Conservation (phyloP, 2,329 filamentous ascomycete genomes). For the Colletotrichum sp. region DNA sequence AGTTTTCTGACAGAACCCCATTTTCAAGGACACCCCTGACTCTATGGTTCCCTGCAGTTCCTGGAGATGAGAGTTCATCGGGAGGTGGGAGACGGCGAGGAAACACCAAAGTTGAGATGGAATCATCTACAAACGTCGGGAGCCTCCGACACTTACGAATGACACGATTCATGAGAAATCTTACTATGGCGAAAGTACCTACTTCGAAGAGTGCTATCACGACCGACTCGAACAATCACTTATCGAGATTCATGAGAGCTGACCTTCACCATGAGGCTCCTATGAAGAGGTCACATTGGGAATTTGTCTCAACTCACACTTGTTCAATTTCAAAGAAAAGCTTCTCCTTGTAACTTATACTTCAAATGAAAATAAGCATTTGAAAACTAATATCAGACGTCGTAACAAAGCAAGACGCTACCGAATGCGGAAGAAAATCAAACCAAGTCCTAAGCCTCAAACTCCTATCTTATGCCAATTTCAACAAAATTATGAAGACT, state of each 20-base stretch:
- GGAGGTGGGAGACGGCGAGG: neutral
- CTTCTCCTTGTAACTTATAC: rapidly evolving
- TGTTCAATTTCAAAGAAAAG: rapidly evolving
- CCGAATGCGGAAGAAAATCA: neutral
- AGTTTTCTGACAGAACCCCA: neutral
- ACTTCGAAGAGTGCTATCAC: neutral
- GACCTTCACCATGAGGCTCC: rapidly evolving
- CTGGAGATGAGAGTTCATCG: neutral
- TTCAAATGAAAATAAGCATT: rapidly evolving
- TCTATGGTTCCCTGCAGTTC: neutral
- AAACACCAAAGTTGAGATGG: neutral
- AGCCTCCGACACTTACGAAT: neutral
- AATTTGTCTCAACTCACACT: neutral
- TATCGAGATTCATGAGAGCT: rapidly evolving
- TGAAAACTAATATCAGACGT: neutral
- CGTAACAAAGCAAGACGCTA: neutral
- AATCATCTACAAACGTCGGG: neutral
- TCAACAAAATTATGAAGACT: neutral
- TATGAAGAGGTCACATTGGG: no score
- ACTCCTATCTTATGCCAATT: neutral
- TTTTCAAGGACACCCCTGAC: neutral
- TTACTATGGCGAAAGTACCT: neutral
- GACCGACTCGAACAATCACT: neutral
- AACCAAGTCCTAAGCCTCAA: neutral
- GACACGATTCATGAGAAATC: neutral